phyloP scores from a whole-genome alignment of 1,139 yeast species.

The Pichia kudriavzevii region DNA sequence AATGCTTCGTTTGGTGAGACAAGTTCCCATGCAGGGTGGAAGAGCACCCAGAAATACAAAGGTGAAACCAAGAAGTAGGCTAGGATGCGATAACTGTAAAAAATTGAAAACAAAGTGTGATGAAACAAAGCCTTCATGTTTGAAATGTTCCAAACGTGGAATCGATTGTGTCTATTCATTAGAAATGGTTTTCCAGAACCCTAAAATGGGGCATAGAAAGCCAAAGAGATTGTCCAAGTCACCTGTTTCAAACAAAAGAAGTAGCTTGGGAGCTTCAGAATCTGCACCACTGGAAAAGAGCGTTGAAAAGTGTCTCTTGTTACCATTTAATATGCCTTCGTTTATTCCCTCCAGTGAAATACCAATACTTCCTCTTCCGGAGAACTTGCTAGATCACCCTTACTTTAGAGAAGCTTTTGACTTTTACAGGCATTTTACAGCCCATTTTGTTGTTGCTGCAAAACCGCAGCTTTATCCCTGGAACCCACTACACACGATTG shows the following conservation, averaged over 20 bases:
- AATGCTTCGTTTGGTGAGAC: no score
- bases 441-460: constrained; percentile 13
- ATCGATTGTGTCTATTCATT: constrained; percentile 10
- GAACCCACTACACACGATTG: constrained; percentile 10
- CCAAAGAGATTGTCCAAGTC: no score
- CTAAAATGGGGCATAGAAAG: no score
- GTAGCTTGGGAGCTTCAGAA: no score
- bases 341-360: constrained; percentile 7
- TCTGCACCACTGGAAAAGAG: no score
- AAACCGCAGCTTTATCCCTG: constrained; percentile 9
- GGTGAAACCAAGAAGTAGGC: constrained; percentile 10
- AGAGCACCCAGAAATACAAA: no score
- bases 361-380: constrained; percentile 14
- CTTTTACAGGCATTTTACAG: constrained; percentile 12
- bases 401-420: constrained; percentile 11
- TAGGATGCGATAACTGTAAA: constrained; percentile 13
- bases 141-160: constrained; percentile 8
- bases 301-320: neutral
- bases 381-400: constrained; percentile 10
- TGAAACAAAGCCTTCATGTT: constrained; percentile 12
- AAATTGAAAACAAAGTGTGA: constrained; percentile 13
- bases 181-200: constrained; percentile 13
- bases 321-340: constrained; percentile 3
- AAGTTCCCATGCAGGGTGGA: no score
- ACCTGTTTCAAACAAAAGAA: no score